Conservation (phyloP, 2,329 filamentous ascomycete genomes). For the Ceratocystis lukuohia region DNA sequence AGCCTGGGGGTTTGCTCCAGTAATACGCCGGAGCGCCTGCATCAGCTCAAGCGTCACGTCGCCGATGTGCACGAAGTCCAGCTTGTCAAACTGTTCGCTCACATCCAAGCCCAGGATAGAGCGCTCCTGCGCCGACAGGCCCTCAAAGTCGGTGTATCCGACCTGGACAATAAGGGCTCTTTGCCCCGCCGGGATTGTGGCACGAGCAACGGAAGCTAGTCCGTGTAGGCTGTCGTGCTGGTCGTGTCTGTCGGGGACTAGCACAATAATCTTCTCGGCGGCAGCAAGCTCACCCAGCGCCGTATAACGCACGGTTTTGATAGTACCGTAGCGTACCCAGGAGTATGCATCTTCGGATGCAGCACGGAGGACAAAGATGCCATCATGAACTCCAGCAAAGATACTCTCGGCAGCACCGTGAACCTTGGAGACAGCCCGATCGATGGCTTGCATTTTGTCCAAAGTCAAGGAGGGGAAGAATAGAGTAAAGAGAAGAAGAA, state of each 20-base stretch:
- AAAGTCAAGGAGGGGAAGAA: background rate
- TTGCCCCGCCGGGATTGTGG: background rate
- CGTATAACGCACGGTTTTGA: background rate
- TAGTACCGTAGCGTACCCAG: background rate
- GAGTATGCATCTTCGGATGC: slow-evolving; percentile 1
- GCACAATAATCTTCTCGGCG: background rate
- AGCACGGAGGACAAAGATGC: background rate
- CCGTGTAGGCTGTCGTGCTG: slow-evolving; percentile 1
- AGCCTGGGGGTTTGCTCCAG: background rate
- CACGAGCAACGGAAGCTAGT: background rate
- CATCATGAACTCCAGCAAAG: background rate
- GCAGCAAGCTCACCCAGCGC: background rate
- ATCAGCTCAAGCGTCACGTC: slow-evolving; percentile 10
- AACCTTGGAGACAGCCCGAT: background rate
- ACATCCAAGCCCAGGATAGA: background rate
- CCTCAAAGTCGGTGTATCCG: background rate
- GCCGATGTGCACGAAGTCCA: slow-evolving; percentile 6
- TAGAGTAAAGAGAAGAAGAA: background rate
- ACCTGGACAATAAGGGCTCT: background rate
- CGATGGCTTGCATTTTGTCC: background rate
- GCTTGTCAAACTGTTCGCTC: background rate
- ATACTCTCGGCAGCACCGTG: background rate
- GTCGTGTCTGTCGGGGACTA: background rate
- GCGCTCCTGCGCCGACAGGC: slow-evolving; percentile 1
- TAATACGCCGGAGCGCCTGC: background rate